A percentile compares a stretch with the other conserved stretches of the same genome.
Conservation (phyloP, 305 asterid species). For the Solanum hybrid region DNA sequence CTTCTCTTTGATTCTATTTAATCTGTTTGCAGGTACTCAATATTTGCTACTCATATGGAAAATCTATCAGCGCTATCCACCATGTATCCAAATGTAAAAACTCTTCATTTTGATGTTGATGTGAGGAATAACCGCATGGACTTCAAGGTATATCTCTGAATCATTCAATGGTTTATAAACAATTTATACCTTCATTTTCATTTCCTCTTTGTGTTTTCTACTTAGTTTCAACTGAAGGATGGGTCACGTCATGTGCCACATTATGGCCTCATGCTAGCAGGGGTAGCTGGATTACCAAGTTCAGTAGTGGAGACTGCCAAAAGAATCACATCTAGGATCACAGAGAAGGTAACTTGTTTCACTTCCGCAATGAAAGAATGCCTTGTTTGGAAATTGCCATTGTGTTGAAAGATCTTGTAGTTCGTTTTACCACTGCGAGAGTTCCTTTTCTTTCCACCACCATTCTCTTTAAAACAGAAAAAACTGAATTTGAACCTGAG, state of each 20-base stretch:
- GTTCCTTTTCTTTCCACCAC: background rate
- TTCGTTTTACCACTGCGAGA: background rate
- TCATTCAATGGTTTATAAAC: background rate
- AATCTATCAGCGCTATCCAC: constrained; percentile 76
- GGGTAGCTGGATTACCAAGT: constrained; percentile 85
- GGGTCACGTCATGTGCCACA: constrained; percentile 75
- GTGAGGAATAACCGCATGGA: constrained; percentile 77
- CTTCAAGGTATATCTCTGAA: constrained; percentile 55
- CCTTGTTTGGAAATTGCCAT: background rate
- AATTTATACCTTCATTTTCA: background rate
- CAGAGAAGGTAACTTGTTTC: constrained; percentile 41
- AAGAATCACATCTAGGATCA: constrained; percentile 60
- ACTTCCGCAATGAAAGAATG: background rate
- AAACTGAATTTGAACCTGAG: background rate
- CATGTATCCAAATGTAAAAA: constrained; percentile 80
- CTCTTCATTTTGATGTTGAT: constrained; percentile 76
- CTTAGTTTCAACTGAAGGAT: constrained; percentile 82
- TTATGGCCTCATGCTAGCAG: constrained; percentile 89
- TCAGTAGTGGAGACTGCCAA: constrained; percentile 64
- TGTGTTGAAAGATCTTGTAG: background rate
- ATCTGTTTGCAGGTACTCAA: constrained; percentile 48
- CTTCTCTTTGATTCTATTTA: background rate
- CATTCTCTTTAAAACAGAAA: background rate
- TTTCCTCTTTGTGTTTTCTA: constrained; percentile 6
- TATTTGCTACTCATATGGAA: constrained; percentile 96